Evolutionary conservation across 2,329 filamentous ascomycete genomes (phyloP), one percentile per base, ranked within the genome.

Genomic region (Triangularia setosa): DNA sequence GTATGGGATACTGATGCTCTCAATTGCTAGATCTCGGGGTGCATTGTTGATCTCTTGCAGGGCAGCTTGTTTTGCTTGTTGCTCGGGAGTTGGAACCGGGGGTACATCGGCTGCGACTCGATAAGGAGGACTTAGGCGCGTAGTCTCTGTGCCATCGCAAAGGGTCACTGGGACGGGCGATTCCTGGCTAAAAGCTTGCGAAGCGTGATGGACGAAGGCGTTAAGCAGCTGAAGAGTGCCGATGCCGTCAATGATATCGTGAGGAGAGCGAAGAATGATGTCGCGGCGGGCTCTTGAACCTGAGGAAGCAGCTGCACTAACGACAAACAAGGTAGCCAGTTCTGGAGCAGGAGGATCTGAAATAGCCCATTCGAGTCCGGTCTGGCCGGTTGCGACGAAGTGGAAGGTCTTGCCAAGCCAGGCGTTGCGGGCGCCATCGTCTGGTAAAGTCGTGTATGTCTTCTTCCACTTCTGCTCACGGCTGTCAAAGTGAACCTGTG

Each of bases 191-290:
- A 72, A 72, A 0, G 73, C 72, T 3, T 71, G 56, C 0, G 72
- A 64, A 0, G 72, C 70, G 35, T 71, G 68, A 2, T 30, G 12
- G 6, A 75, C 58, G 1, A 75, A 66, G n/a, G 72, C 75, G 60
- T 77, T 70, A 25, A 78, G 65, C 2, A 79, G 67, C 2, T 72
- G 70, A 3, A 79, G 70, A 1, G 76, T 75, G 5, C 77, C 78
- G 2, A 79, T 74, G 0, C 78, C 77, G 30, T 79, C 78, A 5
- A 79, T 74, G n/a, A 78, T 73, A 11, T 79, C 75, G 58, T 79
- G 77, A 0, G 75, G 75, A 1, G 74, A 75, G 0, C 77, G 73
- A 16, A 79, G 68, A 4, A 79, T 67, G 0, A 78, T 64, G 33
- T 79, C 77, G 1, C 72, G 71, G 0, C 69, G 72, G 8, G 71